A percentile compares a stretch with the other conserved stretches of the same genome.
These are phyloP conservation scores for Talaromyces marneffei DNA, from an alignment of 2,329 filamentous ascomycete genomes.

Conservation along the genomic window DNA sequence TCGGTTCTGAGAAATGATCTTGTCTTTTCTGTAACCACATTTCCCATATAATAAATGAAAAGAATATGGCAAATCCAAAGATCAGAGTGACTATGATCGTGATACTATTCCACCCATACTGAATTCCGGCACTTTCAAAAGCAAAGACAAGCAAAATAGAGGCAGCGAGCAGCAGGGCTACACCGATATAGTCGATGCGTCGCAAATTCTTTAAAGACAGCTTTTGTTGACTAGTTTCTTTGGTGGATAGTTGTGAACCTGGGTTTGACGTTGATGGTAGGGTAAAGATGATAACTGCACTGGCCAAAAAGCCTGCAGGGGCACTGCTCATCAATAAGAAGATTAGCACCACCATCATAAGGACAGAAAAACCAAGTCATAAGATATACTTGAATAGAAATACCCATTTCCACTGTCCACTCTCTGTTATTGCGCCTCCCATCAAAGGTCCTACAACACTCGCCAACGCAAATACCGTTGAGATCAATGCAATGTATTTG, in stretches of 20 bases:
- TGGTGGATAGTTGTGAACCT: neutral
- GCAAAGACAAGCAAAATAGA: constrained; percentile 17
- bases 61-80: neutral
- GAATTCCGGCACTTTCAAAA: constrained; percentile 16
- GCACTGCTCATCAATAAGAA: neutral
- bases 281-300: neutral
- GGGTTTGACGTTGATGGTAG: neutral
- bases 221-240: neutral
- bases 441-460: constrained; percentile 18
- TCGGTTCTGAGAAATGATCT: constrained; percentile 24
- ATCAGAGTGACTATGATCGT: constrained; percentile 13
- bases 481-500: constrained; percentile 11
- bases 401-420: constrained; percentile 20
- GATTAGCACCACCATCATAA: neutral
- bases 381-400: constrained; percentile 18
- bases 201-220: constrained; percentile 6
- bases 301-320: neutral
- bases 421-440: constrained; percentile 19
- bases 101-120: constrained; percentile 14
- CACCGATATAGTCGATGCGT: constrained; percentile 30
- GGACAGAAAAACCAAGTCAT: neutral
- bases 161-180: constrained; percentile 18
- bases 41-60: constrained; percentile 23
- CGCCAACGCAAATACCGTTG: constrained; percentile 15
- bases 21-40: constrained; percentile 17